Evolutionary conservation across 1,284 basidiomycete species (phyloP), one percentile per base, ranked within the genome.

Genomic region (Xerocomus minutiporus): DNA sequence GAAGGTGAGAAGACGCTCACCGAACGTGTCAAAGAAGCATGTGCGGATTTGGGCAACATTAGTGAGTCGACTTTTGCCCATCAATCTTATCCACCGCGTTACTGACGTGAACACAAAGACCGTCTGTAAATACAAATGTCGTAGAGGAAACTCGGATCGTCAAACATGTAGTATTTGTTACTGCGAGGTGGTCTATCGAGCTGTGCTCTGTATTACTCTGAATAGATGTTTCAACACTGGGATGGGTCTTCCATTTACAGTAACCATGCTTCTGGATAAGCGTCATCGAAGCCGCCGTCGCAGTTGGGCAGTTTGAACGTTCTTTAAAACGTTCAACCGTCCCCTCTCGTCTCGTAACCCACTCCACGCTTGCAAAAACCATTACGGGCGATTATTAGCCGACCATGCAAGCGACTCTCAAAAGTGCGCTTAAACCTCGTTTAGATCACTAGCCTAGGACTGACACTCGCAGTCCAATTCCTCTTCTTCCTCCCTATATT

Each of bases 1-100:
- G 94, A 97, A 77, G 95, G 95, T 61, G 97, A 99, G 79, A 95
- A 97, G 85, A 97, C 94, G 25, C 84, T 99, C 65, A 54, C 73
- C 48, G 82, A 73, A 59, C 92, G 97, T 68, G 92, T 96, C 75
- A 91, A 93, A 76, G 88, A 91, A 73, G 95, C 97, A 35, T 95
- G 93, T 75, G 62, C 74, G 43, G 95, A 99, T 74, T 82, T 99
- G 59, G 90, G 90, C 61, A 93, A 95, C 76, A 79, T 84, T 54
- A 62, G 76, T 77, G 56, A 61, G 73, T 71, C 13, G 43, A 48
- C 3, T 20, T 17, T 25, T 3, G 47, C 7, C 17, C 6, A 2
- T 11, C 46, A 15, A 36, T 42, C 29, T 11, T 15, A 1, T 17
- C 7, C 2, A 34, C 29, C 13, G 3, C 6, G 12, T 38, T 25